phyloP scores from a whole-genome alignment of 768 basidiomycete species.

The Termitomyces sp. region DNA sequence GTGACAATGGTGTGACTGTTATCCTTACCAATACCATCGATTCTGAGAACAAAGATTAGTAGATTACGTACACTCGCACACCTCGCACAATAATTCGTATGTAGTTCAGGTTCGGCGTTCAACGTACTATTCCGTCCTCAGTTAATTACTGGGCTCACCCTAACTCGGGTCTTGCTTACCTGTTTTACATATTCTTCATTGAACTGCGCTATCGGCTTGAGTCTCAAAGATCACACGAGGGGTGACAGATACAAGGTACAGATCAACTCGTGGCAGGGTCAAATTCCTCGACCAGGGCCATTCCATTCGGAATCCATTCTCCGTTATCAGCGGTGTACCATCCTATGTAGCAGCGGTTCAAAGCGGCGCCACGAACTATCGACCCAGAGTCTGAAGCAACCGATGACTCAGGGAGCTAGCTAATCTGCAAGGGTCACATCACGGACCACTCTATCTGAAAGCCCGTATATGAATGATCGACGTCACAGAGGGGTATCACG shows the following conservation, averaged over 20 bases:
- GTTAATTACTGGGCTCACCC: no score
- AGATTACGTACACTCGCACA: no score
- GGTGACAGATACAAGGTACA: conserved; percentile 7
- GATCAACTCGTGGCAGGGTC: conserved; percentile 6
- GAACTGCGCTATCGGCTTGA: background rate
- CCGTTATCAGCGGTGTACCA: conserved; percentile 12
- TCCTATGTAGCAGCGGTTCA: background rate
- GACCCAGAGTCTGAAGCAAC: background rate
- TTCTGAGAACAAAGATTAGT: no score
- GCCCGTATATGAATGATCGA: conserved; percentile 7
- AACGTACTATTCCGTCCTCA: no score
- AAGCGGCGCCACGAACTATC: conserved; percentile 1
- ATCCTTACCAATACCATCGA: no score
- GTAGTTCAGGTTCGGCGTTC: no score
- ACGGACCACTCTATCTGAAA: background rate
- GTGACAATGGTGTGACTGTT: no score
- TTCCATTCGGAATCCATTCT: conserved; percentile 4
- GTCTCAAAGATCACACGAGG: background rate
- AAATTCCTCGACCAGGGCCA: background rate
- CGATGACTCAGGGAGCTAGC: background rate
- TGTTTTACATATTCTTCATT: no score
- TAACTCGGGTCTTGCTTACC: no score
- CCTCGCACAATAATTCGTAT: no score
- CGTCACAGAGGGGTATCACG: background rate
- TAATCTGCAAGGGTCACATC: background rate